phyloP scores from a whole-genome alignment of 139 green algal species.

The Tetraselmis striata region DNA sequence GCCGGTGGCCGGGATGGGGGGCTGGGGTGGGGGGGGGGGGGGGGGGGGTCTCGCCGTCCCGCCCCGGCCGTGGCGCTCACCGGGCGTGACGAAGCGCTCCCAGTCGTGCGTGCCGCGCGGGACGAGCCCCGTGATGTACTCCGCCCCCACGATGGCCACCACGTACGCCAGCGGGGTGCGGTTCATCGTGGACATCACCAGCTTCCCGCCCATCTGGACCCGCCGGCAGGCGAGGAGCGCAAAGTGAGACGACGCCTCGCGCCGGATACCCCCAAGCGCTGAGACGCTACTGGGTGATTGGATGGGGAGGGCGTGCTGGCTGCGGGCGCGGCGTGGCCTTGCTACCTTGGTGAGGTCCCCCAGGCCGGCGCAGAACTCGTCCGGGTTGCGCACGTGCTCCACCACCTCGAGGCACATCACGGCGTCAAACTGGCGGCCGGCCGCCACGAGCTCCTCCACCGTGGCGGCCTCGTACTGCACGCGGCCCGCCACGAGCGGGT shows the following conservation, averaged over 20 bases:
- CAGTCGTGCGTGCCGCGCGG: constrained; percentile 80
- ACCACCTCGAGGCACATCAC: constrained; percentile 52
- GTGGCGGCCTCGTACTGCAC: constrained; percentile 41
- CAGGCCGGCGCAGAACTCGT: constrained; percentile 41
- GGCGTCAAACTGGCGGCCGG: constrained; percentile 36
- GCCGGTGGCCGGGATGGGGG: not conserved
- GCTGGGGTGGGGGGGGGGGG: too few species aligned
- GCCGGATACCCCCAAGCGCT: not conserved
- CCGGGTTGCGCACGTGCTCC: constrained; percentile 44
- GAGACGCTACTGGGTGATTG: constrained; percentile 6
- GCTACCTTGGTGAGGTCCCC: constrained; percentile 15
- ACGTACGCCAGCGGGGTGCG: constrained; percentile 68
- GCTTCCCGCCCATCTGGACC: constrained; percentile 39
- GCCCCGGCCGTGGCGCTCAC: constrained; percentile 18
- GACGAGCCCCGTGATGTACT: constrained; percentile 64
- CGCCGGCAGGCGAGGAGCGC: too few species aligned
- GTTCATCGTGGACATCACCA: constrained; percentile 85
- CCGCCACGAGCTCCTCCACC: constrained; percentile 39
- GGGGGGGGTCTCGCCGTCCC: too few species aligned
- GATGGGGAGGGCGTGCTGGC: not conserved
- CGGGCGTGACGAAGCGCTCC: constrained; percentile 82
- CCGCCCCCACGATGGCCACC: constrained; percentile 75
- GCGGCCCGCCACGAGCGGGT: constrained; percentile 28
- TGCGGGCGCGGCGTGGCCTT: not conserved
- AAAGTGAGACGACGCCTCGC: not conserved